phyloP scores from a whole-genome alignment of 768 basidiomycete genomes.

The Rhodotorula diobovata region DNA sequence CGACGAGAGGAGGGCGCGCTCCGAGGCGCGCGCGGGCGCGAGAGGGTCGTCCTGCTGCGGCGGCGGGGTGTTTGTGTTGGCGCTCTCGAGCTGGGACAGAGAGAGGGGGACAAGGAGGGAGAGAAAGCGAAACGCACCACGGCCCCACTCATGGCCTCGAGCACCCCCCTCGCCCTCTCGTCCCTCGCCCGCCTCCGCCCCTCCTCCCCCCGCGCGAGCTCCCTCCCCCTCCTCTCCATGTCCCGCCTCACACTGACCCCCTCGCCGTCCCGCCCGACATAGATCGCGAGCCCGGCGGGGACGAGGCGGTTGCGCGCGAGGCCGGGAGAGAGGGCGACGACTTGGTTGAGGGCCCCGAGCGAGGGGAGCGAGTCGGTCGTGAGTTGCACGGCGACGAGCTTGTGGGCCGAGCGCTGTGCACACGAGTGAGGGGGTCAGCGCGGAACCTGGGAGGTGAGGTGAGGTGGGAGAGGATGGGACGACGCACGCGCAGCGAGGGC shows the following conservation, averaged over 20 bases:
- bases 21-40: conserved; percentile 2
- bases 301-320: conserved; percentile 25
- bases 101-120: too few relatives aligned
- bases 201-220: background rate
- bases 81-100: too few relatives aligned
- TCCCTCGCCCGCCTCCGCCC: conserved; percentile 1
- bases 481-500: background rate
- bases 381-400: conserved; percentile 33
- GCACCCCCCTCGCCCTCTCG: conserved; percentile 1
- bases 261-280: conserved; percentile 17
- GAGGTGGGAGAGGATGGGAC: background rate
- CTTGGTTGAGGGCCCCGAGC: conserved; percentile 14
- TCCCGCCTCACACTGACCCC: conserved; percentile 6
- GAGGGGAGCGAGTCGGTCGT: conserved; percentile 12
- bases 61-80: too few relatives aligned
- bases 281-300: conserved; percentile 7
- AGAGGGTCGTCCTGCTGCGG: conserved; percentile 6
- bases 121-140: conserved; percentile 6
- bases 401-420: conserved; percentile 26
- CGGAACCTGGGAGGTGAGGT: background rate
- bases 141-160: conserved; percentile 2
- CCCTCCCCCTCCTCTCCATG: conserved; percentile 6
- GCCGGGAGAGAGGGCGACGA: conserved; percentile 17
- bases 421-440: background rate
- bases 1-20: conserved; percentile 12